Evolutionary conservation across 805 yeast species (phyloP), one percentile per base, ranked within the genome.

Genomic region (Ogataea allantospora): DNA sequence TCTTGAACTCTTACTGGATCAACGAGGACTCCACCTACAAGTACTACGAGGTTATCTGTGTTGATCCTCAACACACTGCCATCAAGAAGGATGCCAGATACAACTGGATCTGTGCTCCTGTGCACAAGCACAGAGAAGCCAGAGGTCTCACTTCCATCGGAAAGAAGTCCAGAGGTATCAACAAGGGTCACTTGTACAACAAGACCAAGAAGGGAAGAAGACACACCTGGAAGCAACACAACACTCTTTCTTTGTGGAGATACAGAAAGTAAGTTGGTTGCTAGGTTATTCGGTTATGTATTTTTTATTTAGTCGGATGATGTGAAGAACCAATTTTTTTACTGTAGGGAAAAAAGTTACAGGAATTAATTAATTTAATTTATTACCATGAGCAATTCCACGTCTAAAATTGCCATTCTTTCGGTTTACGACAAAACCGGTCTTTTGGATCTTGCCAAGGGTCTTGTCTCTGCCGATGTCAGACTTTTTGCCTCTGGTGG

Each of bases 81-180:
- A 88, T 93, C 82, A 88, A 96, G 80, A 86, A 95, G 74, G 96
- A 89, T 67, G 83, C 99, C 61, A 83, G 93, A 76, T 81, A 80
- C 95, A 93, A 93, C 98, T 93, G 99, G 99, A 93, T 93, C 75
- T 88, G 76, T 69, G 86, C 87, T 86, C 96, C 99, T 66, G 99
- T 93, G 57, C 99, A 93, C 95, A 93, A 93, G 84, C 97, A 88
- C 86, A 88, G 99, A 77, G 99, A 93, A 78, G 76, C 95, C 65
- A 91, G 99, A 83, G 98, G 98, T 75, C 87, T 93, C 66, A 93
- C 99, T 66, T 67, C 96, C 62, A 80, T 89, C 62, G 99, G 99
- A 71, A 93, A 89, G 95, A 84, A 88, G 75, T 88, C 95, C 75
- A 86, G 99, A 83, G 99, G 99, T 87, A 88, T 93, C 83, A 88